These are phyloP conservation scores for Phytophthora hybrid DNA, from an alignment of 352 stramenopile species.

Conservation along the genomic window DNA sequence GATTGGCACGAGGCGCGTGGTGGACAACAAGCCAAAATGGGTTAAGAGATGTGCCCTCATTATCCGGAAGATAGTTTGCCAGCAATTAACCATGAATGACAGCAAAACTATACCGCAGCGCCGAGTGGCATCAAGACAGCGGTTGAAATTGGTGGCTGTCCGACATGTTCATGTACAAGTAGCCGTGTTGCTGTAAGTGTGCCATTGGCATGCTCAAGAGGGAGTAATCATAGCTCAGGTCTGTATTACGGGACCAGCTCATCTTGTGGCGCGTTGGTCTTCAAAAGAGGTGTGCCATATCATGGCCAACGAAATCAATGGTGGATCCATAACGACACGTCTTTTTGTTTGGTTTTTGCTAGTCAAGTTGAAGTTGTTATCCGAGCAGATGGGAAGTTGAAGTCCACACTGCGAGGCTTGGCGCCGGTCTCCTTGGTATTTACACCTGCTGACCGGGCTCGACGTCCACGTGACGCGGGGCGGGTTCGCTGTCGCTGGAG, in stretches of 20 bases:
- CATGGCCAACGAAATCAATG: background rate
- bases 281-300: background rate
- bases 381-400: slow-evolving; percentile 1
- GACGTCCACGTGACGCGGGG: slow-evolving; percentile 29
- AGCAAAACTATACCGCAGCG: background rate
- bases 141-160: background rate
- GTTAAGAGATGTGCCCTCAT: slow-evolving; percentile 26
- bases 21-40: slow-evolving; percentile 4
- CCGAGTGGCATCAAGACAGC: slow-evolving; percentile 26
- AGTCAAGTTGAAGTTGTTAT: slow-evolving; percentile 13
- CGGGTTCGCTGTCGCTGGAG: slow-evolving; percentile 14
- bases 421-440: background rate
- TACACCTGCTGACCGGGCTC: slow-evolving; percentile 38
- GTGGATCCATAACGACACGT: background rate
- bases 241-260: slow-evolving; percentile 10
- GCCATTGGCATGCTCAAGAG: background rate
- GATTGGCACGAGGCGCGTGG: slow-evolving; percentile 33
- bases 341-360: slow-evolving; percentile 10
- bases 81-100: slow-evolving; percentile 6
- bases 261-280: no score
- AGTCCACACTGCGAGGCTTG: background rate
- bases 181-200: background rate
- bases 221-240: slow-evolving; percentile 9
- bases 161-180: background rate
- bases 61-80: slow-evolving; percentile 7